Conservation (phyloP, 1,139 yeast genomes). For the Zygoascus meyerae region DNA sequence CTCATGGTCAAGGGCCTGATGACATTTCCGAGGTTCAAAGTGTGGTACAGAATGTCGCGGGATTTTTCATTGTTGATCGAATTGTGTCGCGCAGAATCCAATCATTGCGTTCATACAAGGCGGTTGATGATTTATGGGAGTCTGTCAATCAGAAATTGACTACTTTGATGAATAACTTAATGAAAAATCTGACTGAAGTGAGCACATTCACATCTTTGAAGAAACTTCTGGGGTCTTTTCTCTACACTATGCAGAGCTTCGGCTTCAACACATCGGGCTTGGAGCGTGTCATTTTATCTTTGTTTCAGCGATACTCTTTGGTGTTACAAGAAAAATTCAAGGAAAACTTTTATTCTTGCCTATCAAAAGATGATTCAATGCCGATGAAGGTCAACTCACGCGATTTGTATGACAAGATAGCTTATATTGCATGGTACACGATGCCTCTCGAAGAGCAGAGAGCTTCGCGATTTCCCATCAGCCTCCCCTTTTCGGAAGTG, state of each 20-base stretch:
- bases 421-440: slow-evolving; percentile 66
- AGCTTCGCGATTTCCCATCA: slow-evolving; percentile 49
- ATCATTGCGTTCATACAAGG: slow-evolving; percentile 35
- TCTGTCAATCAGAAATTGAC: slow-evolving; percentile 42
- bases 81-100: slow-evolving; percentile 53
- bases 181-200: slow-evolving; percentile 28
- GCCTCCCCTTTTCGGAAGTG: slow-evolving; percentile 82
- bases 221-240: slow-evolving; percentile 61
- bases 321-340: slow-evolving; percentile 53
- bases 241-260: slow-evolving; percentile 71
- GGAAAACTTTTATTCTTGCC: slow-evolving; percentile 52
- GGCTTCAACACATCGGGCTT: slow-evolving; percentile 57
- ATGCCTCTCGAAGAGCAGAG: slow-evolving; percentile 35
- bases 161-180: slow-evolving; percentile 24
- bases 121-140: slow-evolving; percentile 77
- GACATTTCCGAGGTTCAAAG: slow-evolving; percentile 22
- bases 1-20: slow-evolving; percentile 7
- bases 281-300: slow-evolving; percentile 53
- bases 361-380: slow-evolving; percentile 82
- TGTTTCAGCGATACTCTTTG: slow-evolving; percentile 58
- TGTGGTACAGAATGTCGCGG: slow-evolving; percentile 54
- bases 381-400: slow-evolving; percentile 65
- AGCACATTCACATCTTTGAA: slow-evolving; percentile 44
- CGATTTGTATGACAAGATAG: slow-evolving; percentile 56
- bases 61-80: slow-evolving; percentile 74